phyloP scores from a whole-genome alignment of 2,329 filamentous ascomycete species.

The Coniochaeta sp. region DNA sequence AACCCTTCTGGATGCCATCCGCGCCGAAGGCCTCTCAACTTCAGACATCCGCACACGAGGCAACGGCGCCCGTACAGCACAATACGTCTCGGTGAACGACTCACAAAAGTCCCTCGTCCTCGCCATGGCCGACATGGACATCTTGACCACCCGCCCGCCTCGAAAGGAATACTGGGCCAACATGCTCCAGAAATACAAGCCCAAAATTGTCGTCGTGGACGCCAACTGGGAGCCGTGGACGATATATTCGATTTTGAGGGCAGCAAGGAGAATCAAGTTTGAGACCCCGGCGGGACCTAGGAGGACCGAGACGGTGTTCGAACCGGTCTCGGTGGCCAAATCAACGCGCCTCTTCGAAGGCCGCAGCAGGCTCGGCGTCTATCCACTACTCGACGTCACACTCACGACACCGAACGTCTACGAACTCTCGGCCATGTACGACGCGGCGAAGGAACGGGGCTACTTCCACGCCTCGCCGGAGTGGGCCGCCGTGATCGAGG shows the following conservation, averaged over 20 bases:
- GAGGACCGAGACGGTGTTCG: conserved; percentile 59
- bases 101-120: conserved; percentile 74
- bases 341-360: conserved; percentile 57
- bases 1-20: conserved; percentile 61
- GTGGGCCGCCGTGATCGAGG: conserved; percentile 79
- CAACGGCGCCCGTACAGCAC: conserved; percentile 62
- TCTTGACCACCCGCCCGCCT: conserved; percentile 56
- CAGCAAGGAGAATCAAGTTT: conserved; percentile 33
- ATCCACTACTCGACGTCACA: conserved; percentile 57
- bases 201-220: conserved; percentile 75
- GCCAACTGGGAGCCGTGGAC: conserved; percentile 71
- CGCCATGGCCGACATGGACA: conserved; percentile 93
- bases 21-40: conserved; percentile 56
- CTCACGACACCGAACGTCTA: conserved; percentile 76
- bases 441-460: conserved; percentile 56
- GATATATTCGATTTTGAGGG: conserved; percentile 61
- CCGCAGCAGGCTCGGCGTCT: conserved; percentile 36
- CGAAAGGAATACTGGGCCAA: conserved; percentile 13
- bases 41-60: conserved; percentile 54
- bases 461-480: conserved; percentile 56
- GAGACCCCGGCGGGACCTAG: conserved; percentile 43
- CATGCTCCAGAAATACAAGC: conserved; percentile 45
- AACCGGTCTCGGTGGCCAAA: conserved; percentile 84
- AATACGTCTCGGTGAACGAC: conserved; percentile 89
- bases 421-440: conserved; percentile 76